These are phyloP conservation scores for Erythrophleum fordii DNA, from an alignment of 306 rosid species.

Conservation along the genomic window DNA sequence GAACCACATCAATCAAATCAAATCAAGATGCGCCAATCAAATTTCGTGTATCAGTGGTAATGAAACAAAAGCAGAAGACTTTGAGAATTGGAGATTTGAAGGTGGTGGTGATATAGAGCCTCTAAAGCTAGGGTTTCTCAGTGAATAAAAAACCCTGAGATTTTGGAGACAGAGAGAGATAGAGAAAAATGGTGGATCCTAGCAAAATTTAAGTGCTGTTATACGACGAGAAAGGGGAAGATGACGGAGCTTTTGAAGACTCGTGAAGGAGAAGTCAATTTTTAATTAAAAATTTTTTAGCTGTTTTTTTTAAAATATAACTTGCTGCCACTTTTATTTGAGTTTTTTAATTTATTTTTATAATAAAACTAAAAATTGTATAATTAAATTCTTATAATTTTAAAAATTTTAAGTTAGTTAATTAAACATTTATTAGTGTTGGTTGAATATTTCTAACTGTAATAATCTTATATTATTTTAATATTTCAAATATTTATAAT, in stretches of 20 bases:
- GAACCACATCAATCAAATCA: slow-evolving; percentile 40
- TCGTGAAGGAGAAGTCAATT: not conserved
- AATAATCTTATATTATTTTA: no score
- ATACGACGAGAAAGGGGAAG: not conserved
- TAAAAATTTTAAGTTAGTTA: no score
- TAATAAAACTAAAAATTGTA: no score
- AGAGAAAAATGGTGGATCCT: slow-evolving; percentile 4
- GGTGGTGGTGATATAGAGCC: not conserved
- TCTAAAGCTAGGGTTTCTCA: not conserved
- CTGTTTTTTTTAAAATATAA: not conserved
- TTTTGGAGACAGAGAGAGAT: slow-evolving; percentile 11
- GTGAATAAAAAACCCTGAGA: slow-evolving; percentile 23
- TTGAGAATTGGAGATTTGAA: slow-evolving; percentile 11
- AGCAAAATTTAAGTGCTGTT: slow-evolving; percentile 29
- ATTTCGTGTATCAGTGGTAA: not conserved
- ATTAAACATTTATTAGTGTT: no score
- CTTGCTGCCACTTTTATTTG: not conserved
- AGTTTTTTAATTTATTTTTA: no score
- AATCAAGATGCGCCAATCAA: slow-evolving; percentile 36
- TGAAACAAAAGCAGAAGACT: not conserved
- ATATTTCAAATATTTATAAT: no score
- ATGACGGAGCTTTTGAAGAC: slow-evolving; percentile 25
- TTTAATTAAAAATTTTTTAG: not conserved
- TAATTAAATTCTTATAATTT: no score
- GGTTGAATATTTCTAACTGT: no score